Evolutionary conservation across 2,329 filamentous ascomycete genomes (phyloP).

Genomic region (Magnaporthiopsis rhizophila): DNA sequence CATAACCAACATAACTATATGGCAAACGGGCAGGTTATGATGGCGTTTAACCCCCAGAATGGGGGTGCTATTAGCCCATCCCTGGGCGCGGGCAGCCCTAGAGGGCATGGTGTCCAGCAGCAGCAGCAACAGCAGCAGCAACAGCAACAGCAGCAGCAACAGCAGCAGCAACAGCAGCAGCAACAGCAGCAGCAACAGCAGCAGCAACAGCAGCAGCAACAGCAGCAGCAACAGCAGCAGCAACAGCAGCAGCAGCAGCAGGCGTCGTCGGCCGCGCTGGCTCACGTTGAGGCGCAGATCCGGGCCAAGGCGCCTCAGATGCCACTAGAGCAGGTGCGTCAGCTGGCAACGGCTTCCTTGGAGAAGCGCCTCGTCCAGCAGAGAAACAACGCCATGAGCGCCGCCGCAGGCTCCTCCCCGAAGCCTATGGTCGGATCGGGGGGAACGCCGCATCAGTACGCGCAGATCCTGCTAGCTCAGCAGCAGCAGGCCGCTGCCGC

Average conservation of each 20-base stretch:
- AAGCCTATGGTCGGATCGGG: constrained; percentile 6
- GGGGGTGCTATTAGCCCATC: constrained; percentile 6
- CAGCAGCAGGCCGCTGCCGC: constrained; percentile 5
- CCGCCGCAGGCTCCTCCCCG: constrained; percentile 4
- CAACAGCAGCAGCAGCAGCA: not conserved
- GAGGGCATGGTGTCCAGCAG: constrained; percentile 1
- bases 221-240: not conserved
- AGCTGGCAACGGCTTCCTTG: constrained; percentile 2
- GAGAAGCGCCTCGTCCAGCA: constrained; percentile 7
- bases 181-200: too few species aligned
- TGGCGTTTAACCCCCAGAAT: constrained; percentile 6
- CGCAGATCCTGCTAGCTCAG: constrained; percentile 7
- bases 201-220: too few species aligned
- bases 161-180: too few species aligned
- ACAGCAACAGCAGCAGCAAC: too few species aligned
- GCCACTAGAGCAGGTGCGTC: constrained; percentile 6
- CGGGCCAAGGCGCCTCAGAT: constrained; percentile 6
- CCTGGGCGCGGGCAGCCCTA: not conserved
- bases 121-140: too few species aligned
- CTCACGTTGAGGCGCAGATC: constrained; percentile 4
- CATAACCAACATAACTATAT: constrained; percentile 8
- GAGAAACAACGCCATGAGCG: constrained; percentile 6
- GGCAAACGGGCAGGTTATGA: constrained; percentile 3
- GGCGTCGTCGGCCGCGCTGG: constrained; percentile 3
- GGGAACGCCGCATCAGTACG: constrained; percentile 7